Conservation (phyloP, 176 grass and related monocot species). For the Avena atlantica region DNA sequence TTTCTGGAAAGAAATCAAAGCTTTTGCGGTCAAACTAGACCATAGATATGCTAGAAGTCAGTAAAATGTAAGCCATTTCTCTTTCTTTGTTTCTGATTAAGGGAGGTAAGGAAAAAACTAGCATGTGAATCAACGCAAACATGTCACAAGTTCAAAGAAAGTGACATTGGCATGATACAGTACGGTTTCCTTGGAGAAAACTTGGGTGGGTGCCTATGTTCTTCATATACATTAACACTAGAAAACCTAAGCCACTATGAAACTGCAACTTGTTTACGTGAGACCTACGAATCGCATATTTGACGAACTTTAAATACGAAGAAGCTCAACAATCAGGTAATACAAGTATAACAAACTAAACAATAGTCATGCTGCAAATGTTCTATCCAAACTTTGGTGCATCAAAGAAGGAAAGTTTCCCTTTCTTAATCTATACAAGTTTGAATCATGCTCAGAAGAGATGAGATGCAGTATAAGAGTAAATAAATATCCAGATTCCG, state of each 20-base stretch:
- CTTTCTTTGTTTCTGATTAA: neutral
- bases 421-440: slow-evolving; percentile 10
- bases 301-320: neutral
- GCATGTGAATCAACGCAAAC: neutral
- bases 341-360: slow-evolving; percentile 7
- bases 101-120: neutral
- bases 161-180: neutral
- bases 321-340: neutral
- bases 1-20: slow-evolving; percentile 1
- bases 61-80: neutral
- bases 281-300: neutral
- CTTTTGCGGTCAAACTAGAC: slow-evolving; percentile 5
- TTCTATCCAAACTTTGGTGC: neutral
- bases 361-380: slow-evolving; percentile 7
- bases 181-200: neutral
- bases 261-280: neutral
- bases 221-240: slow-evolving; percentile 13
- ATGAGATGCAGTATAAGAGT: neutral
- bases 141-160: neutral
- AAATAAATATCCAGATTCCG: neutral
- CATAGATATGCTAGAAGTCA: slow-evolving; percentile 10
- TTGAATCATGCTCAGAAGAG: slow-evolving; percentile 17
- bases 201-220: slow-evolving; percentile 4
- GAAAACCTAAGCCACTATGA: neutral
- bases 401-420: neutral